Evolutionary conservation across 345 rosid genomes (phyloP).

Genomic region (Toxicodendron radicans): DNA sequence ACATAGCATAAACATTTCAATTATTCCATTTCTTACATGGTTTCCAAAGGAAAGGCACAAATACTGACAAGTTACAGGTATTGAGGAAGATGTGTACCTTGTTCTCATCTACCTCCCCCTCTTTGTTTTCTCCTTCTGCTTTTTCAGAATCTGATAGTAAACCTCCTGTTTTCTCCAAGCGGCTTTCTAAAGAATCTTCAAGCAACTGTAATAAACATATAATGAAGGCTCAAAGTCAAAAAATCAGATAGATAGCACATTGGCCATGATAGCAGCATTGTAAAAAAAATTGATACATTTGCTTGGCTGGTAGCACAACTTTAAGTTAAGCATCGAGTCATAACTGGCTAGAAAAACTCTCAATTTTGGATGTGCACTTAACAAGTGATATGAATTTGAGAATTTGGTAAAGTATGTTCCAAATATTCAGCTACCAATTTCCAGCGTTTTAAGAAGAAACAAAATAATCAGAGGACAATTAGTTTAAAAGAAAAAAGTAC

Average conservation of each 20-base stretch:
- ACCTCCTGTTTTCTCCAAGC: constrained; percentile 74
- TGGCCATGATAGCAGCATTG: background rate
- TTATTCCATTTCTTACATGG: background rate
- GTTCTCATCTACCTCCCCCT: constrained; percentile 74
- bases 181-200: constrained; percentile 89
- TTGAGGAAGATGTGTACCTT: constrained; percentile 51
- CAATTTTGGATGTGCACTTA: background rate
- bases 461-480: background rate
- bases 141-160: constrained; percentile 81
- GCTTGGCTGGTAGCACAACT: background rate
- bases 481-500: background rate
- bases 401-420: background rate
- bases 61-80: background rate
- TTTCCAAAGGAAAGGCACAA: background rate
- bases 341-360: constrained; percentile 6
- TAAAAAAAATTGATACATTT: background rate
- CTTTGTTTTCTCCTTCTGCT: constrained; percentile 79
- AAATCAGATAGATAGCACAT: background rate
- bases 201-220: constrained; percentile 56
- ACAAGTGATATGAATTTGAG: background rate
- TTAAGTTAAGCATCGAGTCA: background rate
- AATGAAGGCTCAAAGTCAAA: background rate
- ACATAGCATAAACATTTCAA: background rate
- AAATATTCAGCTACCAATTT: background rate
- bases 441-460: background rate